Base-by-base conservation (phyloP, 2,329 filamentous ascomycete species). In the Hypoxylon sp. region DNA sequence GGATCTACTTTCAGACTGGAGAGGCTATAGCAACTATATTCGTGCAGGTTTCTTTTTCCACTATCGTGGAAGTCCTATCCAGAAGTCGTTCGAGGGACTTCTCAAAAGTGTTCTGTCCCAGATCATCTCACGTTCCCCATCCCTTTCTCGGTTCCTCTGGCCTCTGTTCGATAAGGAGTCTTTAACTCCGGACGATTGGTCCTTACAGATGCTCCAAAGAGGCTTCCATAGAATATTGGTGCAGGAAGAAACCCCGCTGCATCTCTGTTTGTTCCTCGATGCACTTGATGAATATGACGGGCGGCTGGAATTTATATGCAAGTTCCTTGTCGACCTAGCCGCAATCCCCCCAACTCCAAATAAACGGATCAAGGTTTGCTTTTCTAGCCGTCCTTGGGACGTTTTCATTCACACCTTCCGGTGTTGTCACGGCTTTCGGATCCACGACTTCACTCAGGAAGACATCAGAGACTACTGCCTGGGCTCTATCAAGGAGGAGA, bases 211-310 rank as follows among this genome's bases (percentile, higher is more conserved):
- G 7, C 52, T 55, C 5, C 12, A 55, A 28, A 45, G 26, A 9
- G 14, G 28, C 4, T 11, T 55, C 7, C 16, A 36, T 11, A 18
- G 18, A 6, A 46, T 55, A 4, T 26, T 55, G 5, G 22, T 26
- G n/a, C 65, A 68, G 26, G 32, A 58, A 11, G 16, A 40, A 7
- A 24, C 40, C 16, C 51, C 50, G 9, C 42, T 68, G 1, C 24
- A 64, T 18, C 24, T 68, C 0, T 66, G 48, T 26, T 20, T 68
- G 2, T 63, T 68, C 5, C 40, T 68, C 0, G 65, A 66, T 28
- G 65, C 65, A 4, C 49, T 68, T 1, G 65, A 68, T 24, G 65
- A 68, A 24, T 68, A 51, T 22, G 65, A 65, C 22, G 65, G 62
- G 4, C 11, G 18, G 0, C 33, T 52, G 5, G 50, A 63, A 28